These are phyloP conservation scores for Erigeron canadensis DNA, from an alignment of 129 eudicot genomes.

Conservation along the genomic window DNA sequence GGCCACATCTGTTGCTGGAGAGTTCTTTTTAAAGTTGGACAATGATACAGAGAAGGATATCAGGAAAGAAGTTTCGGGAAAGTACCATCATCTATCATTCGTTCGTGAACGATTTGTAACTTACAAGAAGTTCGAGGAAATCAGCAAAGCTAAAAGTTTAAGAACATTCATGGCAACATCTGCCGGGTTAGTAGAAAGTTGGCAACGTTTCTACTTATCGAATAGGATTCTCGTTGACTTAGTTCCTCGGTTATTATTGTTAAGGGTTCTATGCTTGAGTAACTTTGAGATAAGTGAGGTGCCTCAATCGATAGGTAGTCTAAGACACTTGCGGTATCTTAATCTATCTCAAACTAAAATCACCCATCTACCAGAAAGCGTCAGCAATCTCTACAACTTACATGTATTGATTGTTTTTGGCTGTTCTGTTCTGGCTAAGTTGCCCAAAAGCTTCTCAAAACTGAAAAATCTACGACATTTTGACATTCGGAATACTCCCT, in stretches of 20 bases:
- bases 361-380: constrained; percentile 25
- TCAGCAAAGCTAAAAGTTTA: constrained; percentile 29
- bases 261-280: constrained; percentile 19
- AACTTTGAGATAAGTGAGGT: constrained; percentile 1
- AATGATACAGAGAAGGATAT: constrained; percentile 11
- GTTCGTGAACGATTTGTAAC: constrained; percentile 23
- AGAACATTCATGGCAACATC: constrained; percentile 41
- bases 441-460: constrained; percentile 23
- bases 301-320: constrained; percentile 9
- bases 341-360: constrained; percentile 16
- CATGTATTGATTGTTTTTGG: constrained; percentile 31
- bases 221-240: constrained; percentile 4
- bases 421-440: constrained; percentile 18
- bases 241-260: constrained; percentile 3
- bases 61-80: constrained; percentile 1
- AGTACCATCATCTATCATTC: constrained; percentile 41
- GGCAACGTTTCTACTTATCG: constrained; percentile 19
- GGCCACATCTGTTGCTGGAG: constrained; percentile 34
- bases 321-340: constrained; percentile 32
- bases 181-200: background rate
- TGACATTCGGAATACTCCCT: background rate
- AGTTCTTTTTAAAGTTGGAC: constrained; percentile 27
- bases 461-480: constrained; percentile 17
- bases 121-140: constrained; percentile 27
- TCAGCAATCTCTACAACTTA: constrained; percentile 28